A percentile compares a stretch with the other conserved stretches of the same genome.
Conservation (phyloP, 768 basidiomycete genomes). For the Rickenella mellea region DNA sequence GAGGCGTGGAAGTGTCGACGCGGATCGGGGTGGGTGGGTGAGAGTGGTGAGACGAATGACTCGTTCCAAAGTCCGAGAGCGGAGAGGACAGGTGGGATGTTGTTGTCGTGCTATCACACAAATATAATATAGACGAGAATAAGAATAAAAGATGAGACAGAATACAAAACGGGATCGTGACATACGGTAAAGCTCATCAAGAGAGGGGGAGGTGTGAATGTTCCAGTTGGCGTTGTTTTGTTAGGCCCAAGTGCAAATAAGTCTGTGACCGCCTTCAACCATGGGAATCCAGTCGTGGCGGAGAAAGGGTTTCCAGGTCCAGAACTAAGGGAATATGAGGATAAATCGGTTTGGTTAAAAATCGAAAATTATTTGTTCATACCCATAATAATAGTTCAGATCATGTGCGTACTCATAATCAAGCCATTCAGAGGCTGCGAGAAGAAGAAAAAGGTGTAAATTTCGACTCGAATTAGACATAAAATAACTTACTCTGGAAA, state of each 20-base stretch:
- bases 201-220: constrained; percentile 27
- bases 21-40: constrained; percentile 19
- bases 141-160: not conserved
- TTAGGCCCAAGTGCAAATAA: constrained; percentile 25
- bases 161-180: not conserved
- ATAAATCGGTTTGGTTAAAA: not conserved
- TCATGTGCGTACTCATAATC: constrained; percentile 37
- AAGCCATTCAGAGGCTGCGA: constrained; percentile 28
- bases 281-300: constrained; percentile 28
- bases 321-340: constrained; percentile 17
- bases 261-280: constrained; percentile 28
- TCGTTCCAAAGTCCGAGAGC: constrained; percentile 36
- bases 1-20: constrained; percentile 28
- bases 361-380: constrained; percentile 2
- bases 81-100: constrained; percentile 31
- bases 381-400: constrained; percentile 38
- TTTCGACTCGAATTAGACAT: not conserved
- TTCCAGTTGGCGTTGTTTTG: constrained; percentile 13
- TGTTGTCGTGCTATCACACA: constrained; percentile 37
- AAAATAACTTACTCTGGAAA: constrained; percentile 20
- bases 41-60: constrained; percentile 29
- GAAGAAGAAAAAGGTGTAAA: not conserved
- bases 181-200: constrained; percentile 34
- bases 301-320: constrained; percentile 35
- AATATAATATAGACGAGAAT: no score